Conservation (phyloP, 768 basidiomycete species). For the Lyophyllum semitale region DNA sequence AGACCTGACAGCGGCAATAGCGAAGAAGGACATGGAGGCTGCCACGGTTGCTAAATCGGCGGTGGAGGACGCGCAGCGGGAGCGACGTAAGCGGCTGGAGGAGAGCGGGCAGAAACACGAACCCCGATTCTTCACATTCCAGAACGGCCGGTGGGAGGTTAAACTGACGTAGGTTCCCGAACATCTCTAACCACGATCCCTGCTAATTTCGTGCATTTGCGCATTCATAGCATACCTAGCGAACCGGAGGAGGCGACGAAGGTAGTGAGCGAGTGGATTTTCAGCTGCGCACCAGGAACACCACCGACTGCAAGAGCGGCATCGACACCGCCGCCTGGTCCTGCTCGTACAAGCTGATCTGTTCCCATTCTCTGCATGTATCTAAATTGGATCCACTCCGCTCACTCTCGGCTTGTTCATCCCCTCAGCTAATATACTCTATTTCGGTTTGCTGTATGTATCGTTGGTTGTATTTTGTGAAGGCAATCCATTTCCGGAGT, state of each 20-base stretch:
- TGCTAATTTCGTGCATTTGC: not conserved
- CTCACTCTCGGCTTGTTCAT: constrained; percentile 1
- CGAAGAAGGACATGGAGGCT: constrained; percentile 87
- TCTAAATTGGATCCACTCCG: constrained; percentile 2
- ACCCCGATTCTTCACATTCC: constrained; percentile 80
- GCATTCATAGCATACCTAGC: constrained; percentile 60
- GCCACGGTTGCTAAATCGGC: constrained; percentile 88
- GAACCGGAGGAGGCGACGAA: constrained; percentile 66
- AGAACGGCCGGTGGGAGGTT: constrained; percentile 81
- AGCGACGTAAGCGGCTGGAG: constrained; percentile 72
- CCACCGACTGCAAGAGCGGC: constrained; percentile 1
- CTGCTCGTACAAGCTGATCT: not conserved
- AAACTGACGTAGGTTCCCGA: constrained; percentile 62
- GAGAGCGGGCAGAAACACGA: constrained; percentile 67
- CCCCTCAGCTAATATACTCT: not conserved
- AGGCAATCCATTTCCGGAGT: constrained; percentile 30
- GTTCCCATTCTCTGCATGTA: not conserved
- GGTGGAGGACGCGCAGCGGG: constrained; percentile 92
- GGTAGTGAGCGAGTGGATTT: constrained; percentile 83
- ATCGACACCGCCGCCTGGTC: not conserved
- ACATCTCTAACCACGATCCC: not conserved
- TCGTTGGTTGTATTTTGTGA: constrained; percentile 26
- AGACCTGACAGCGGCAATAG: constrained; percentile 82
- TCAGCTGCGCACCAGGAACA: constrained; percentile 28
- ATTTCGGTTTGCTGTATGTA: constrained; percentile 1